Evolutionary conservation across 1,284 basidiomycete genomes (phyloP), one percentile per base, ranked within the genome.

Genomic region (Gastroboletus turbinatus): DNA sequence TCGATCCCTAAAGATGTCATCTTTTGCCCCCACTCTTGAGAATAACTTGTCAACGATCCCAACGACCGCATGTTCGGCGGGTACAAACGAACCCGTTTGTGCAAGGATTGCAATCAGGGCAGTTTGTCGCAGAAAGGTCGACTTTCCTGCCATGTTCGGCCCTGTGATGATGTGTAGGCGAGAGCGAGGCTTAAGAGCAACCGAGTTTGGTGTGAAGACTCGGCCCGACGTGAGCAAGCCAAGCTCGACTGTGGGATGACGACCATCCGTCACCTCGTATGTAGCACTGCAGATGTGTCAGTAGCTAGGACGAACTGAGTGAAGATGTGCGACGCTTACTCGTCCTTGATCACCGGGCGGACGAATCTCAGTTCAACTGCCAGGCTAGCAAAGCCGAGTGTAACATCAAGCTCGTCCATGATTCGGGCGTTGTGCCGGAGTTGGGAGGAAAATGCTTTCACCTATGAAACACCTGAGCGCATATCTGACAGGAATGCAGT

Each of bases 141-240:
- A 96, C 73, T 99, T 98, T 48, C 93, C 84, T 42, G 92, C 93
- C 94, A 98, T 98, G 67, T 98, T 98, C 0, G 96, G 96, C 0
- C 96, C 96, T 1, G 96, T 98, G 62, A 98, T 90, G 48, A 97
- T 68, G 56, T 85, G 88, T 5, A 98, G 67, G 25, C 83, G 84
- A 11, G 85, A 83, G 7, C 74, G 66, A 1, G 82, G 75, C 4
- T 77, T 74, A 69, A 97, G 80, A 21, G 75, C 61, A 16, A 94
- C 80, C 3, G 88, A 87, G 72, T 98, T 99, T 0, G 93, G 85
- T 1, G 85, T 91, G 71, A 96, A 98, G 9, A 81, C 76, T 36
- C 92, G 85, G 19, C 90, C 87, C 0, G 83, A 78, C 0, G 82
- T 80, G 39, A 94, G 76, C 2, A 99, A 80, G 2, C 94, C 94